Evolutionary conservation across 495 filamentous ascomycete genomes (phyloP).

Genomic region (Viridothelium virens): DNA sequence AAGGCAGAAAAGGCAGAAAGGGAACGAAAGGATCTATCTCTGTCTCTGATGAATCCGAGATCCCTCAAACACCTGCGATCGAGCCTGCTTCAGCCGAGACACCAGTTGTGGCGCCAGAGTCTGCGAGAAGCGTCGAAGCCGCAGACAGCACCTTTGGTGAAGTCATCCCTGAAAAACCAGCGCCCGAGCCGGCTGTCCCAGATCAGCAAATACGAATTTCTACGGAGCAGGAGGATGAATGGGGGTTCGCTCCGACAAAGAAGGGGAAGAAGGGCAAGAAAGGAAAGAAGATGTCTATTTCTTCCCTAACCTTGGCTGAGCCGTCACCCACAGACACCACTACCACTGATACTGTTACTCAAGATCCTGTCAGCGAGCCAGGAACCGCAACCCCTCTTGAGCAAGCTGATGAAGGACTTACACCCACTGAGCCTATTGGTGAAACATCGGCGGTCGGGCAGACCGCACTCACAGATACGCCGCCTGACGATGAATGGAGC

Average conservation of each 20-base stretch:
- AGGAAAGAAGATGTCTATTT: constrained; percentile 17
- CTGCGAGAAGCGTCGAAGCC: not conserved
- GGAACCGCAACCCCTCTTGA: not conserved
- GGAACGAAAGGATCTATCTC: constrained; percentile 18
- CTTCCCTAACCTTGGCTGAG: not conserved
- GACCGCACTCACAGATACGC: constrained; percentile 28
- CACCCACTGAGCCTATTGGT: constrained; percentile 14
- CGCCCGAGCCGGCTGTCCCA: not conserved
- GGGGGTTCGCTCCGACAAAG: constrained; percentile 14
- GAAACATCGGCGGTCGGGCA: not conserved
- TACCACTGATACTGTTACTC: not conserved
- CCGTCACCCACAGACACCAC: constrained; percentile 24
- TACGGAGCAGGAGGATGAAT: constrained; percentile 13
- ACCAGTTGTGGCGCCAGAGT: not conserved
- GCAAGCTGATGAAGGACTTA: constrained; percentile 27
- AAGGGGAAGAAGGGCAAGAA: constrained; percentile 29
- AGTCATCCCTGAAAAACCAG: not conserved
- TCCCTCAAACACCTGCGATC: constrained; percentile 26
- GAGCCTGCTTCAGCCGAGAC: not conserved
- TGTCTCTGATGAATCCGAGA: not conserved
- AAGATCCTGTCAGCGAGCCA: not conserved
- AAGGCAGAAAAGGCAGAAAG: constrained; percentile 31
- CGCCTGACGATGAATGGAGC: constrained; percentile 15
- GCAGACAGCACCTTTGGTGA: not conserved
- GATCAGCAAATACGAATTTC: not conserved